Conservation (phyloP, 2,329 filamentous ascomycete genomes). For the Cytospora leucostoma region DNA sequence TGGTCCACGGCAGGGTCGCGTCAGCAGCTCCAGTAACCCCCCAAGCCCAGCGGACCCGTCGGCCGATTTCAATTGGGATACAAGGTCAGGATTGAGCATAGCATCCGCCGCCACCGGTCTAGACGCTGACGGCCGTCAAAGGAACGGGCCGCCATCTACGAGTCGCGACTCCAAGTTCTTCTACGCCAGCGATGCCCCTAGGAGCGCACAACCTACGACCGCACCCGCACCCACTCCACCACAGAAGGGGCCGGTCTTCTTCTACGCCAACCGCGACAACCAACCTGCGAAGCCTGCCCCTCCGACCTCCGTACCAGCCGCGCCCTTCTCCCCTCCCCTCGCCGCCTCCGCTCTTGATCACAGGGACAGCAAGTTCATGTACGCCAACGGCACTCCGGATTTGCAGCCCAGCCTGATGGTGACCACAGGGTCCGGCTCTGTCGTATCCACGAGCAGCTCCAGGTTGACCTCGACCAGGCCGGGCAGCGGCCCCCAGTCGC, state of each 20-base stretch:
- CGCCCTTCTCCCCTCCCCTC: conserved; percentile 38
- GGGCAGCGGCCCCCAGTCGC: conserved; percentile 36
- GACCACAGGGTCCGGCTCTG: conserved; percentile 47
- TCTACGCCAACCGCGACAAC: conserved; percentile 56
- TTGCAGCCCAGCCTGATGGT: conserved; percentile 42
- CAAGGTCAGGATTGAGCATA: conserved; percentile 38
- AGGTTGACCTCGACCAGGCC: conserved; percentile 45
- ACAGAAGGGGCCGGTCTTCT: conserved; percentile 50
- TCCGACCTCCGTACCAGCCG: conserved; percentile 30
- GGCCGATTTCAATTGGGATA: conserved; percentile 41
- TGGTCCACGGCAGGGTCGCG: conserved; percentile 69
- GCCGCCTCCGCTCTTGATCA: conserved; percentile 42
- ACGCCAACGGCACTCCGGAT: conserved; percentile 67
- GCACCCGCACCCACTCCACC: conserved; percentile 42
- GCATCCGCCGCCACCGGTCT: conserved; percentile 36
- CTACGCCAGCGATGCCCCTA: conserved; percentile 76
- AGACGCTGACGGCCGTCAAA: conserved; percentile 36
- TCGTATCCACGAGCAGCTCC: conserved; percentile 47
- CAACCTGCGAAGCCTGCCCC: conserved; percentile 40
- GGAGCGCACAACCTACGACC: conserved; percentile 42
- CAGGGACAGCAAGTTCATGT: conserved; percentile 68
- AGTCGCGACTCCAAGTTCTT: conserved; percentile 75
- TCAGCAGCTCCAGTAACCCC: conserved; percentile 68
- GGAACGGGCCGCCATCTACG: conserved; percentile 35
- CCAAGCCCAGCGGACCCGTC: conserved; percentile 49